phyloP scores from a whole-genome alignment of 768 basidiomycete genomes.

The Phaffia australis region DNA sequence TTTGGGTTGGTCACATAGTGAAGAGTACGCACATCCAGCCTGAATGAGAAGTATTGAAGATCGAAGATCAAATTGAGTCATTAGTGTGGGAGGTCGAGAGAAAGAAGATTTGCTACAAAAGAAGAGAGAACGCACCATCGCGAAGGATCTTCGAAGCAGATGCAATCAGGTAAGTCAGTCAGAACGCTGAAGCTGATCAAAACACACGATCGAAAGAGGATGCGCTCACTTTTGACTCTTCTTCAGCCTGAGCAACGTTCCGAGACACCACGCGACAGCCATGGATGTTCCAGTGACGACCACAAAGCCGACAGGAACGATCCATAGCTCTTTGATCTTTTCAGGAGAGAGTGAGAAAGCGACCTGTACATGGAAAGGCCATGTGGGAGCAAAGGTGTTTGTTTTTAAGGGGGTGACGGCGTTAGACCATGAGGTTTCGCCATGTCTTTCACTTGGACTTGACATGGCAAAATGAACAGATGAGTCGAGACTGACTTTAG shows the following conservation, averaged over 20 bases:
- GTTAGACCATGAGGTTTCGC: too few relatives aligned
- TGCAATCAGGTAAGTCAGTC: neutral
- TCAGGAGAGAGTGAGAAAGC: conserved; percentile 80
- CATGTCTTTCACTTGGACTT: neutral
- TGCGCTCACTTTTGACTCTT: conserved; percentile 58
- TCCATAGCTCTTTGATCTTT: conserved; percentile 49
- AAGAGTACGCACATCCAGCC: neutral
- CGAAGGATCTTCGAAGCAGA: conserved; percentile 33
- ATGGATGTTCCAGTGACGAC: conserved; percentile 65
- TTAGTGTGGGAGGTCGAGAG: neutral
- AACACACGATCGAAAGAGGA: neutral
- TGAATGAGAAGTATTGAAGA: neutral
- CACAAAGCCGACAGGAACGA: conserved; percentile 70
- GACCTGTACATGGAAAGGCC: conserved; percentile 54
- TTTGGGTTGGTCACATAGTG: conserved; percentile 31
- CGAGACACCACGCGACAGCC: conserved; percentile 53
- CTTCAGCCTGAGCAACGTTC: conserved; percentile 55
- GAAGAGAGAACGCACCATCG: conserved; percentile 29
- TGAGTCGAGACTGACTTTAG: neutral
- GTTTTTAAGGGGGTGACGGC: too few relatives aligned
- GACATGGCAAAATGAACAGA: too few relatives aligned
- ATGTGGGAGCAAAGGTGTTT: too few relatives aligned
- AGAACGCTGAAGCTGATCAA: neutral
- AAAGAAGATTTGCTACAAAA: neutral
- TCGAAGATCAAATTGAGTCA: neutral